Conservation (phyloP, 495 filamentous ascomycete genomes). For the Parachaetomium inaequale region DNA sequence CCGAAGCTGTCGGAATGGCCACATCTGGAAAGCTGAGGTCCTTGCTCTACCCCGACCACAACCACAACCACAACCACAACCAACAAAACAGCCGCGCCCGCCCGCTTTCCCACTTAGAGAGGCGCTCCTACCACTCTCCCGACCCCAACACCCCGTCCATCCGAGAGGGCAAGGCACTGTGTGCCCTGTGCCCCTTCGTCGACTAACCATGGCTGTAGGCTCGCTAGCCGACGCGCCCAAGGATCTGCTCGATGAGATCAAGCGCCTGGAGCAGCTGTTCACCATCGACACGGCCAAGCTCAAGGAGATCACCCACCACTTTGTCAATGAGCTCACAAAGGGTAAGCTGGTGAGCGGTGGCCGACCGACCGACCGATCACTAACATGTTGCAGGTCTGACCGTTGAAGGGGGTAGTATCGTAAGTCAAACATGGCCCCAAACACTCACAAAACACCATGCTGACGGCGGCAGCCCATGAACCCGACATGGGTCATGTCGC, state of each 20-base stretch:
- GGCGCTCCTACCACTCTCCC: slow-evolving; percentile 17
- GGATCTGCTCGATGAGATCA: slow-evolving; percentile 78
- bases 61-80: neutral
- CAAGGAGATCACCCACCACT: slow-evolving; percentile 85
- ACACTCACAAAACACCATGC: neutral
- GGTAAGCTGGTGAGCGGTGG: slow-evolving; percentile 44
- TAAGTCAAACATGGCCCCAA: slow-evolving; percentile 45
- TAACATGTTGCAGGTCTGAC: slow-evolving; percentile 58
- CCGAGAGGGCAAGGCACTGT: slow-evolving; percentile 28
- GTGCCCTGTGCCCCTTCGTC: neutral
- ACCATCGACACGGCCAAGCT: slow-evolving; percentile 73
- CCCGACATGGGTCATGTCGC: slow-evolving; percentile 95
- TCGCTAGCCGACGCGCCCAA: slow-evolving; percentile 61
- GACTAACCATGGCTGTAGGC: slow-evolving; percentile 34
- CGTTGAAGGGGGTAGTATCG: slow-evolving; percentile 87
- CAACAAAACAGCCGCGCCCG: neutral
- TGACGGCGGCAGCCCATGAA: slow-evolving; percentile 79
- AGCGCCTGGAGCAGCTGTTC: slow-evolving; percentile 81
- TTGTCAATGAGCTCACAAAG: slow-evolving; percentile 82
- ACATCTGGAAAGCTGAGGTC: slow-evolving; percentile 18
- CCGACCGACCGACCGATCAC: neutral
- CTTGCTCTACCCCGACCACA: slow-evolving; percentile 15
- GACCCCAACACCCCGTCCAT: slow-evolving; percentile 18
- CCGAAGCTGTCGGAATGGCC: slow-evolving; percentile 10
- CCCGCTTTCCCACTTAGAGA: slow-evolving; percentile 19